A percentile compares a stretch with the other conserved stretches of the same genome.
Evolutionary conservation across 208 protist species (phyloP).

Genomic region (Acanthamoeba triangularis): DNA sequence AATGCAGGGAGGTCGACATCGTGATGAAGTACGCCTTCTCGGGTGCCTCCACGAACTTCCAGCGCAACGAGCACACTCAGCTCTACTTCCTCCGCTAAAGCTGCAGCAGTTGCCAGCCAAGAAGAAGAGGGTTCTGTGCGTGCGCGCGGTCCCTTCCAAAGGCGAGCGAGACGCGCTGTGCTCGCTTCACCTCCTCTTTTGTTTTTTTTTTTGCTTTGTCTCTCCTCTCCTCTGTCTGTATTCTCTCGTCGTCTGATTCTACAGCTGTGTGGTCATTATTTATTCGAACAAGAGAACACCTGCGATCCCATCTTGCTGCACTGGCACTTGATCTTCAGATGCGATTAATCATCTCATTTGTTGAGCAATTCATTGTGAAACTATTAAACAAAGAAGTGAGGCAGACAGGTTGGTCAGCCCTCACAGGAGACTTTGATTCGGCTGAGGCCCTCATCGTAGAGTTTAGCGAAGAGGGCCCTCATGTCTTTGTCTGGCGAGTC

Average conservation of each 20-base stretch:
- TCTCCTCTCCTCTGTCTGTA: neutral
- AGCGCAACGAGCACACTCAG: constrained; percentile 50
- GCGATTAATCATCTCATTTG: neutral
- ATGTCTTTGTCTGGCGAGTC: neutral
- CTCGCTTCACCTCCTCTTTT: neutral
- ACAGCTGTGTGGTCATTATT: neutral
- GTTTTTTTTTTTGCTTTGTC: neutral
- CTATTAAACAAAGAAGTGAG: too few species aligned
- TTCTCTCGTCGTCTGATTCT: neutral
- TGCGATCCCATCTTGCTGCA: neutral
- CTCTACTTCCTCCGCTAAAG: constrained; percentile 52
- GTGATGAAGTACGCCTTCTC: constrained; percentile 70
- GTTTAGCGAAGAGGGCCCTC: neutral
- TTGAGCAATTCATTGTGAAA: neutral
- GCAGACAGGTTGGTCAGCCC: too few species aligned
- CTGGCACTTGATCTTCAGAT: neutral
- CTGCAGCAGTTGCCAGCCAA: neutral
- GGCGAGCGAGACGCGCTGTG: neutral
- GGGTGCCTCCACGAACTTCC: constrained; percentile 28
- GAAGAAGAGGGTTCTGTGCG: neutral
- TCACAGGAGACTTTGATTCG: neutral
- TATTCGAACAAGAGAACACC: constrained; percentile 10
- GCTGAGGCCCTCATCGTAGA: constrained; percentile 5
- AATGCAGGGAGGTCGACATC: constrained; percentile 50
- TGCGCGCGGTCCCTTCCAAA: neutral